Base-by-base conservation (phyloP, 345 rosid species). In the Eucalyptus cloeziana region DNA sequence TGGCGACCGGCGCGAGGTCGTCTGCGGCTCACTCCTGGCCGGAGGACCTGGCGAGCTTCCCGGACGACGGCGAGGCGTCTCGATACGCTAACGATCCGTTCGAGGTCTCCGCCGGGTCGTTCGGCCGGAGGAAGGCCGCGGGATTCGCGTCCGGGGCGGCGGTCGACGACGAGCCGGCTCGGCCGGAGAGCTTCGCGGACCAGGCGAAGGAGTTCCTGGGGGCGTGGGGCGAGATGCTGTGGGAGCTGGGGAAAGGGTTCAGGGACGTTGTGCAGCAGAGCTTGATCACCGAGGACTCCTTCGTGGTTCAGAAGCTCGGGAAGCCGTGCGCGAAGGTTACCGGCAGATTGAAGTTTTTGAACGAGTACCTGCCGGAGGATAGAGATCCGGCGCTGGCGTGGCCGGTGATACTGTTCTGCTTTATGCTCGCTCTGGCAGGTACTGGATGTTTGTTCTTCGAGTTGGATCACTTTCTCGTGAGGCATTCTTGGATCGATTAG, bases 341-440 rank as follows among this genome's bases (percentile, higher is more conserved):
- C 7, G 92, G 93, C 49, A 94, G 94, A 87, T 92, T 97, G 87
- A 93, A 93, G 87, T 96, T 96, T 76, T 94, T 97, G 92, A 97
- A 97, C 37, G 98, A 97, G 89, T 96, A 90, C 69, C 95, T 97
- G 93, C 99, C 99, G 16, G 99, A 97, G 95, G 99, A 97, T 95
- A 98, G 98, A 89, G 96, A 97, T 92, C 99, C 99, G 1, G 91
- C 87, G 86, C 97, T 93, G 56, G 97, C 97, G 47, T 97, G 99
- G 99, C 96, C 97, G 54, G 95, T 97, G 54, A 91, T 97, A 86
- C 85, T 96, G 92, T 93, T 94, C 89, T 98, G 95, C 88, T 91
- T 89, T 88, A 87, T 96, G 86, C 89, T 96, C n/a, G 96, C 98
- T n/a, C 95, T 96, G 87, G 86, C 97, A 90, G 98, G 99, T 97